phyloP scores from a whole-genome alignment of 2,329 filamentous ascomycete genomes.

The Cordyceps pruinosa region DNA sequence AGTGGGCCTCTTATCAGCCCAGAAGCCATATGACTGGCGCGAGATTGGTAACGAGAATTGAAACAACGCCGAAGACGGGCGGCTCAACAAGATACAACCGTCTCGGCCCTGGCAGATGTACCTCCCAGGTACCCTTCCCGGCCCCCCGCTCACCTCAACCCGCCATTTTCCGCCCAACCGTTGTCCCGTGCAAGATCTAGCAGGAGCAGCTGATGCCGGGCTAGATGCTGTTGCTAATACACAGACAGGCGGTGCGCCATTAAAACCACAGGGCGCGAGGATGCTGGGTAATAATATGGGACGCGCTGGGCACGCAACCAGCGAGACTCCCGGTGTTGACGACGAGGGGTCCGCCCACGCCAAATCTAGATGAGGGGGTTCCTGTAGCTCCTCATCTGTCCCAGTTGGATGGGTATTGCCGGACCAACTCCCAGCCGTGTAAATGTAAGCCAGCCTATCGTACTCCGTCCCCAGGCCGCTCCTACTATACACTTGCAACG shows the following conservation, averaged over 20 bases:
- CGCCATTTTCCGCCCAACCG: constrained; percentile 11
- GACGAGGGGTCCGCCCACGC: constrained; percentile 1
- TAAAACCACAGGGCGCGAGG: background rate
- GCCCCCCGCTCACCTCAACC: constrained; percentile 5
- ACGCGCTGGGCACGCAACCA: background rate
- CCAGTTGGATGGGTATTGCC: constrained; percentile 5
- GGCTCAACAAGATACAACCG: constrained; percentile 5
- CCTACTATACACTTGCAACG: background rate
- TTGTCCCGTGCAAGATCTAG: constrained; percentile 11
- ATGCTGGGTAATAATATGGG: constrained; percentile 11
- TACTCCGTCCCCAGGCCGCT: background rate
- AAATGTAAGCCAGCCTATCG: constrained; percentile 8
- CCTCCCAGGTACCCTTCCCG: background rate
- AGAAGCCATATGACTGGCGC: background rate
- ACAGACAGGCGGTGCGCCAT: background rate
- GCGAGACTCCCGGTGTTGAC: background rate
- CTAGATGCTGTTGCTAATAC: background rate
- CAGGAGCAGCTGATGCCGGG: background rate
- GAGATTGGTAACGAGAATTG: constrained; percentile 2
- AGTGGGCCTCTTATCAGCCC: constrained; percentile 9
- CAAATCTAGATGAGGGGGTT: constrained; percentile 11
- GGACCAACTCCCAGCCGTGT: constrained; percentile 11
- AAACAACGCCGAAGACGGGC: background rate
- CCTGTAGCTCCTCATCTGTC: background rate
- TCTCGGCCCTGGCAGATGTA: background rate